Evolutionary conservation across 2,329 filamentous ascomycete genomes (phyloP).

Genomic region (Ceratocystis colombiana): DNA sequence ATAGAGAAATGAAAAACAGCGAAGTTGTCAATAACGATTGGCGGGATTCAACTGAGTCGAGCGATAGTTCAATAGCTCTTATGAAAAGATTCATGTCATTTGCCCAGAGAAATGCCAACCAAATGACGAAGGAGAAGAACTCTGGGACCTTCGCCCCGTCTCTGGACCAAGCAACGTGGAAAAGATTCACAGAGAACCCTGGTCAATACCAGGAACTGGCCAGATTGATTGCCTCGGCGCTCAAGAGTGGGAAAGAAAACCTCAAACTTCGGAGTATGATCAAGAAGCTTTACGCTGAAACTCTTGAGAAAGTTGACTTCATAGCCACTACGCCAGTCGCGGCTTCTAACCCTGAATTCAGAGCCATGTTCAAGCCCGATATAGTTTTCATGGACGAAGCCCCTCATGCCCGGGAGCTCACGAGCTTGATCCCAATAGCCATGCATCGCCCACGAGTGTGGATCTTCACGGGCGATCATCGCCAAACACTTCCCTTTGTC

Average conservation of each 20-base stretch:
- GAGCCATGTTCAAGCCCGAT: constrained; percentile 59
- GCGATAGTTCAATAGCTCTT: constrained; percentile 16
- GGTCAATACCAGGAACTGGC: constrained; percentile 33
- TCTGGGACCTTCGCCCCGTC: constrained; percentile 31
- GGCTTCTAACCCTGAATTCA: constrained; percentile 33
- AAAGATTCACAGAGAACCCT: constrained; percentile 33
- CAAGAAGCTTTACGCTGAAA: constrained; percentile 34
- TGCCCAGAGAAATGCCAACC: constrained; percentile 22
- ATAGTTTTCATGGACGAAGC: constrained; percentile 76
- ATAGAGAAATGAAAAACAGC: constrained; percentile 33
- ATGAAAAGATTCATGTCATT: constrained; percentile 33
- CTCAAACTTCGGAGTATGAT: constrained; percentile 32
- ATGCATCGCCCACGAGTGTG: constrained; percentile 37
- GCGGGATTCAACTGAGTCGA: constrained; percentile 10
- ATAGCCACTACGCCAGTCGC: constrained; percentile 41
- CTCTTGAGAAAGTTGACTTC: constrained; percentile 36
- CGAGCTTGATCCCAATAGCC: constrained; percentile 38
- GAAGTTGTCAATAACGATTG: constrained; percentile 29
- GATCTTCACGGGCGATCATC: constrained; percentile 40
- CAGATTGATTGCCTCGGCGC: constrained; percentile 32
- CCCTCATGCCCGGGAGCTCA: constrained; percentile 39
- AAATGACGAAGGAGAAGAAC: neutral
- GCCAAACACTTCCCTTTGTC: constrained; percentile 38
- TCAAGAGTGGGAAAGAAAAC: constrained; percentile 26
- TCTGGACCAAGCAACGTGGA: constrained; percentile 38